These are phyloP conservation scores for Naegleria lovaniensis DNA, from an alignment of 208 protist genomes.

Conservation along the genomic window DNA sequence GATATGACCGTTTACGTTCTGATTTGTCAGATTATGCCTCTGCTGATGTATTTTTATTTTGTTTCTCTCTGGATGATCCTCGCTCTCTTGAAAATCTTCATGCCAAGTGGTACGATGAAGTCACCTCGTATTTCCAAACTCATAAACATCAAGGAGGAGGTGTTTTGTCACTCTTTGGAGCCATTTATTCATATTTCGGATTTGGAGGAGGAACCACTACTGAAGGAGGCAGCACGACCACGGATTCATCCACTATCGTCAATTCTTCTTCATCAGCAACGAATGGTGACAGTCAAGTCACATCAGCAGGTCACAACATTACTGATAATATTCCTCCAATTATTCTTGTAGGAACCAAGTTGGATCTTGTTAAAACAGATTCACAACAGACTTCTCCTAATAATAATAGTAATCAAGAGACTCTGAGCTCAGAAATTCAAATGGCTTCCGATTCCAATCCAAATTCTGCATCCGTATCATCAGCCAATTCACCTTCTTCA, in stretches of 20 bases:
- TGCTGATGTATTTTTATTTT: conserved; percentile 69
- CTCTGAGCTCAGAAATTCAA: background rate
- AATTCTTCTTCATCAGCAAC: background rate
- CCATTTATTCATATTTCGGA: background rate
- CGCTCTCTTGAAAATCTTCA: conserved; percentile 62
- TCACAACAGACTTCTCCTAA: background rate
- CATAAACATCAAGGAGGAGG: background rate
- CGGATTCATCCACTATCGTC: no score
- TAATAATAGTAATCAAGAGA: background rate
- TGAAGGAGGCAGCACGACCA: no score
- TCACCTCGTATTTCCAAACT: conserved; percentile 55
- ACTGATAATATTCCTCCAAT: conserved; percentile 43
- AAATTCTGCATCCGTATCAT: no score
- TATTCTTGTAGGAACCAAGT: conserved; percentile 80
- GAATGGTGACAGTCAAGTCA: background rate
- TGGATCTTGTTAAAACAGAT: conserved; percentile 45
- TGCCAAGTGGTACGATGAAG: conserved; percentile 57
- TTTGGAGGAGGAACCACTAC: background rate
- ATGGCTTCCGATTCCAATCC: no score
- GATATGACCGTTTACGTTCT: conserved; percentile 66
- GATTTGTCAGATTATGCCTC: conserved; percentile 55
- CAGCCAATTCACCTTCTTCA: no score
- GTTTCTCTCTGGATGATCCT: conserved; percentile 58
- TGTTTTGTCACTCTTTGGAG: background rate
- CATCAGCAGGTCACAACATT: background rate